A percentile compares a stretch with the other conserved stretches of the same genome.
These are phyloP conservation scores for Kwoniella bestiolae DNA, from an alignment of 768 basidiomycete genomes.

Conservation along the genomic window DNA sequence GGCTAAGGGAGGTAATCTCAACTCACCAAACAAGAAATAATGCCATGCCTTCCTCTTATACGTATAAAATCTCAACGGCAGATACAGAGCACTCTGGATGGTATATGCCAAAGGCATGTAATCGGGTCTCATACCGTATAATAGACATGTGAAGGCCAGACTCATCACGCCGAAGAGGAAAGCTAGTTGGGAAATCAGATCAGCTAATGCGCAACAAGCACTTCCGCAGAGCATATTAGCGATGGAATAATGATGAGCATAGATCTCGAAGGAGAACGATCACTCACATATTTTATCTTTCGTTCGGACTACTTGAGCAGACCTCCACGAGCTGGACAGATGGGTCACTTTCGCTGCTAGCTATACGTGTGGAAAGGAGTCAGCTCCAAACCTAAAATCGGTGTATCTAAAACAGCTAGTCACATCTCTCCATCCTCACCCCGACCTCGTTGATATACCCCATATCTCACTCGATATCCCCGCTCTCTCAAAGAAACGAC, in stretches of 20 bases:
- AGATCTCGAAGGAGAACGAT: constrained; percentile 76
- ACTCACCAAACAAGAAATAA: constrained; percentile 75
- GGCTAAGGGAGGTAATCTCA: not conserved
- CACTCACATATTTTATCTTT: constrained; percentile 61
- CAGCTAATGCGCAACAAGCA: too few relatives aligned
- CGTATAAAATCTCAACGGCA: constrained; percentile 77
- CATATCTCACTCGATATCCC: too few relatives aligned
- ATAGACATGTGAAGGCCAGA: constrained; percentile 76
- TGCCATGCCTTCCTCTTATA: constrained; percentile 95
- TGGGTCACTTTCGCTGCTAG: constrained; percentile 77
- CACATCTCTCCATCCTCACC: not conserved
- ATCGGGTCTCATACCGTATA: constrained; percentile 86
- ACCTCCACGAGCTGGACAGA: constrained; percentile 86
- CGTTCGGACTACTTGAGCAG: constrained; percentile 63
- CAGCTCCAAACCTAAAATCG: too few relatives aligned
- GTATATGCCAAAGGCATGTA: constrained; percentile 91
- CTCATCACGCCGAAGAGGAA: constrained; percentile 96
- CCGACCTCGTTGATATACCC: too few relatives aligned
- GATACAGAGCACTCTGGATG: constrained; percentile 72
- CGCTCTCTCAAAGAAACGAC: not conserved
- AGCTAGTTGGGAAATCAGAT: constrained; percentile 57
- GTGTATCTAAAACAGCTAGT: not conserved
- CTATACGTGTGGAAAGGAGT: constrained; percentile 60
- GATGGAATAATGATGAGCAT: too few relatives aligned
- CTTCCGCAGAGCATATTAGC: too few relatives aligned